A percentile compares a stretch with the other conserved stretches of the same genome.
These are phyloP conservation scores for Solanum chacoense DNA, from an alignment of 305 asterid species.

Conservation along the genomic window DNA sequence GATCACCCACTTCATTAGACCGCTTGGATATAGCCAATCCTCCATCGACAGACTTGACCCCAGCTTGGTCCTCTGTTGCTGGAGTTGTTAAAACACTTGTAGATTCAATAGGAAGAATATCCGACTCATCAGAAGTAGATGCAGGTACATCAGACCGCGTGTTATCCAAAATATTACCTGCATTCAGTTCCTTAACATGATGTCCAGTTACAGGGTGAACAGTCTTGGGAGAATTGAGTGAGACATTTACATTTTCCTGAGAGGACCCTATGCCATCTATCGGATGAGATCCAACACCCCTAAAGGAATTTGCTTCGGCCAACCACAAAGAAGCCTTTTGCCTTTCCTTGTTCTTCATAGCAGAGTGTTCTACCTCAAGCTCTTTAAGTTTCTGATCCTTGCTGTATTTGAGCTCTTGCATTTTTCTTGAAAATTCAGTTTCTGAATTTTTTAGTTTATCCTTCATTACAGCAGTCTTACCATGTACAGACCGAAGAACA, in stretches of 20 bases:
- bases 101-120: neutral
- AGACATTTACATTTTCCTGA: conserved; percentile 8
- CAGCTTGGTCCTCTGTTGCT: neutral
- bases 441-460: conserved; percentile 28
- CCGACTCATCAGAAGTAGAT: neutral
- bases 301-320: conserved; percentile 11
- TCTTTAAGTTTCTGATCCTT: conserved; percentile 24
- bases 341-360: conserved; percentile 29
- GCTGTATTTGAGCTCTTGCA: conserved; percentile 23
- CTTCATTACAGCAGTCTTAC: conserved; percentile 13
- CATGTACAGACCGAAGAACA: conserved; percentile 19
- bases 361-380: conserved; percentile 37
- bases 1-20: neutral
- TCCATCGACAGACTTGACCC: neutral
- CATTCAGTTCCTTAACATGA: conserved; percentile 12
- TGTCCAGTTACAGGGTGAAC: conserved; percentile 6
- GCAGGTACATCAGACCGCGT: neutral
- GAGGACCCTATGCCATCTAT: conserved; percentile 15
- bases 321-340: conserved; percentile 23
- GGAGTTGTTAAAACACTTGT: neutral
- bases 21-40: neutral
- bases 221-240: neutral
- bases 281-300: conserved; percentile 23
- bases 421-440: conserved; percentile 18
- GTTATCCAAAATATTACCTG: conserved; percentile 9